phyloP scores from a whole-genome alignment of 2,329 filamentous ascomycete genomes.

The Diplodia intermedia region DNA sequence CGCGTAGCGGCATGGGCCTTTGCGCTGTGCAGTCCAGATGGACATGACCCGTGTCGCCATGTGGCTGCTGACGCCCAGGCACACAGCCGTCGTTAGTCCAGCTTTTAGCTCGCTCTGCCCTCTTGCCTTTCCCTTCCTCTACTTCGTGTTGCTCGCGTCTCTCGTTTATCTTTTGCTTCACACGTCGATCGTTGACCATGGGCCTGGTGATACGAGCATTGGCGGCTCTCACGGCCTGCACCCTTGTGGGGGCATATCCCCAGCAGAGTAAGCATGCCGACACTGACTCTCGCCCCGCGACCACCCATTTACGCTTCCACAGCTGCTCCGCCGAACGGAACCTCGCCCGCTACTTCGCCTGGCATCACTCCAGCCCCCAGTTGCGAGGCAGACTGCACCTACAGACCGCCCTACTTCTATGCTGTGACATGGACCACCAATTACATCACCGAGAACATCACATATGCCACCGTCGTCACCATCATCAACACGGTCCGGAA shows the following conservation, averaged over 20 bases:
- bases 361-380: neutral
- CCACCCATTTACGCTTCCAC: neutral
- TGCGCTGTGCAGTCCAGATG: too few relatives aligned
- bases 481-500: constrained; percentile 24
- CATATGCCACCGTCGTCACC: constrained; percentile 24
- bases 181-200: constrained; percentile 5
- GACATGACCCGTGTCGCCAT: neutral
- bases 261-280: constrained; percentile 19
- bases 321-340: constrained; percentile 12
- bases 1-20: too few relatives aligned
- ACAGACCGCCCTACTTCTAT: neutral
- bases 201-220: neutral
- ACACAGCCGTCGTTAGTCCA: neutral
- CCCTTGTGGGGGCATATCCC: constrained; percentile 6
- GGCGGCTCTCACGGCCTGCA: neutral
- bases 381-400: neutral
- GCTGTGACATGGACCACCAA: neutral
- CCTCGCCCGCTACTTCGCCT: neutral
- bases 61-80: constrained; percentile 24
- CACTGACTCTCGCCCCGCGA: neutral
- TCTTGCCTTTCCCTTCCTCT: neutral
- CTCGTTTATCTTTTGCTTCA: neutral
- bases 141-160: neutral
- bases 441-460: constrained; percentile 6
- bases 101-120: neutral